phyloP scores from a whole-genome alignment of 2,329 filamentous ascomycete genomes.

The Neonectria faginata region DNA sequence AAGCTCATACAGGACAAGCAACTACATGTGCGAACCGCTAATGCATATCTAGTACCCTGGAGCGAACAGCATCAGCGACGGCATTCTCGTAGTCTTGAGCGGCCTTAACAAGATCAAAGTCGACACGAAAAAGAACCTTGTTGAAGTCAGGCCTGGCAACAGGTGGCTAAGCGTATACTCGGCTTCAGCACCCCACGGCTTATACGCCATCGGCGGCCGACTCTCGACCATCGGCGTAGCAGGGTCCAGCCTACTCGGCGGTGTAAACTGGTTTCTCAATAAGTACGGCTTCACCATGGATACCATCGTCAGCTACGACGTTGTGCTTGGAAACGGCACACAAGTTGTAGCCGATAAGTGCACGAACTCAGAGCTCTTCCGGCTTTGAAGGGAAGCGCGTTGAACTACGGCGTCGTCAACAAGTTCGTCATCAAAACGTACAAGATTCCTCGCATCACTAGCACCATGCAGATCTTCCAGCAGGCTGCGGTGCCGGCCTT shows the following conservation, averaged over 20 bases:
- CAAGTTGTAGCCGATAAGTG: neutral
- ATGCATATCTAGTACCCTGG: neutral
- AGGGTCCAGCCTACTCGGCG: conserved; percentile 47
- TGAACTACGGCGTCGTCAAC: neutral
- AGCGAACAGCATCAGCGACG: neutral
- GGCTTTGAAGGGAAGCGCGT: neutral
- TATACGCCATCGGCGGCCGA: conserved; percentile 46
- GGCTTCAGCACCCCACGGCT: conserved; percentile 37
- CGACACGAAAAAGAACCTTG: neutral
- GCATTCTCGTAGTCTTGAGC: neutral
- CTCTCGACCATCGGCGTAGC: conserved; percentile 46
- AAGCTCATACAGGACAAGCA: neutral
- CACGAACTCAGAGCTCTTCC: neutral
- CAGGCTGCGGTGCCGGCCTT: conserved; percentile 42
- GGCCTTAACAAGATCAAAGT: neutral
- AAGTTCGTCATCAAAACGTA: conserved; percentile 28
- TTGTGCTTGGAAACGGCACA: neutral
- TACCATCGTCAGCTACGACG: neutral
- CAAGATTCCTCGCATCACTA: conserved; percentile 45
- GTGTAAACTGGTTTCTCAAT: conserved; percentile 45
- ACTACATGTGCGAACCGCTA: neutral
- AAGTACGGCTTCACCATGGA: conserved; percentile 23
- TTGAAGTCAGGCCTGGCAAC: neutral
- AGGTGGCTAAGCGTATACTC: conserved; percentile 46
- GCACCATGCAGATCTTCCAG: conserved; percentile 49